Base-by-base conservation (phyloP, 2,329 filamentous ascomycete species). In the Penicillium sp. region DNA sequence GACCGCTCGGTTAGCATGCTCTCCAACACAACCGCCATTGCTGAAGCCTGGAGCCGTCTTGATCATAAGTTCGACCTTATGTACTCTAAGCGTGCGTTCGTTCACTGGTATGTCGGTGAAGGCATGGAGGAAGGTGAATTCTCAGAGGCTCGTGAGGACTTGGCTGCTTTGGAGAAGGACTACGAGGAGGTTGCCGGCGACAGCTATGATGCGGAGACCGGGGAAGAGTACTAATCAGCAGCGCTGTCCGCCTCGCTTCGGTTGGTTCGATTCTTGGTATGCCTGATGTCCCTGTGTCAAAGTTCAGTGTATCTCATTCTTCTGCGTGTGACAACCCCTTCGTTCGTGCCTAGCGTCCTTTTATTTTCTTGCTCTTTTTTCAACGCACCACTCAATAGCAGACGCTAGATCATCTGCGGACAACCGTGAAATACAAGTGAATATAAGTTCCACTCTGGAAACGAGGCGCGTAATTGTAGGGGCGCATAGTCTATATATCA, bases 101-200 rank as follows among this genome's bases (percentile, higher is more conserved):
- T 89, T n/a, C 87, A 89, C 74, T 89, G 87, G 87, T 90, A 89
- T 69, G 91, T 95, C 58, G 91, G 91, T 68, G 91, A 95, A 82
- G 91, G 91, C 81, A 95, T 95, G 91, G 91, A 95, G 83, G 91
- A 95, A 78, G 91, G 91, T 72, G 91, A 95, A 79, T 95, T 95
- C 83, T 91, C 89, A 66, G 91, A 95, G 80, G 91, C 91, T 65
- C 89, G 91, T 70, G 91, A 95, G 82, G 91, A 95, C 77, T 84
- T 95, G 64, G 91, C 91, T 66, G 91, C 91, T 52, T 84, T 95
- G 38, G 91, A 94, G 84, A 91, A 90, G 83, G 91, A 94, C 73
- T 94, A 94, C 76, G 91, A 93, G 79, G 91, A 93, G 84, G 91
- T 93, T 70, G 91, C 90, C 64, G 86, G 84, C 75, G 91, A 93